Conservation (phyloP, 2,329 filamentous ascomycete species). For the Talaromyces marneffei region DNA sequence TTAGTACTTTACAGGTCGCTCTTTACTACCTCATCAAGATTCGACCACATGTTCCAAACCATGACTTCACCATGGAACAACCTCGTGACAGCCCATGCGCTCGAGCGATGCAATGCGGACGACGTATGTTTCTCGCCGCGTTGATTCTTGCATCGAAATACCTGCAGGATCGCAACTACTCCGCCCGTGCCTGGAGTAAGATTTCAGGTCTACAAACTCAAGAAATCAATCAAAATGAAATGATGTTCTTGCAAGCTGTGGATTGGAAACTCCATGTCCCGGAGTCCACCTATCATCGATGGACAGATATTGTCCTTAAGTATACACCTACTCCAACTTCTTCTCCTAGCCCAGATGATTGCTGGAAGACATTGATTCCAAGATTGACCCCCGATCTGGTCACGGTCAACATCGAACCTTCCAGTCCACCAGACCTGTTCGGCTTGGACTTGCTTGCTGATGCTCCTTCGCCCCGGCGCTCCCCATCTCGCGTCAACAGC, state of each 20-base stretch:
- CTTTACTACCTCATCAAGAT: constrained; percentile 94
- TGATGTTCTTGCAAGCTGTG: constrained; percentile 81
- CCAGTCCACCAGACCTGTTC: constrained; percentile 24
- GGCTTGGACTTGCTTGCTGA: constrained; percentile 25
- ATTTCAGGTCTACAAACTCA: constrained; percentile 90
- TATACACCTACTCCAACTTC: constrained; percentile 59
- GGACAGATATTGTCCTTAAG: constrained; percentile 87
- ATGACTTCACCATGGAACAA: constrained; percentile 83
- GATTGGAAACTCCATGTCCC: constrained; percentile 94
- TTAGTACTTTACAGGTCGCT: constrained; percentile 93
- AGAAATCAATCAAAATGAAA: constrained; percentile 96
- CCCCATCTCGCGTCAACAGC: constrained; percentile 18
- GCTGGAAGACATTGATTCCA: constrained; percentile 48
- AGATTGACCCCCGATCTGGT: constrained; percentile 54
- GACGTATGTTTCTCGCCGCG: constrained; percentile 93
- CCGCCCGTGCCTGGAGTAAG: constrained; percentile 95
- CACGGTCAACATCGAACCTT: constrained; percentile 36
- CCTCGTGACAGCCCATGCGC: constrained; percentile 63
- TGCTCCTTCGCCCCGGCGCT: constrained; percentile 27
- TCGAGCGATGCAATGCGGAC: constrained; percentile 85
- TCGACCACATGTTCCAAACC: constrained; percentile 77
- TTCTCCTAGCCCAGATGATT: constrained; percentile 31
- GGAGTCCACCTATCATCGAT: constrained; percentile 80
- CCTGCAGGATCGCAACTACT: constrained; percentile 95
- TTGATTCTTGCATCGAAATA: constrained; percentile 97